Evolutionary conservation across 768 basidiomycete species (phyloP).

Genomic region (Lactarius quietus): DNA sequence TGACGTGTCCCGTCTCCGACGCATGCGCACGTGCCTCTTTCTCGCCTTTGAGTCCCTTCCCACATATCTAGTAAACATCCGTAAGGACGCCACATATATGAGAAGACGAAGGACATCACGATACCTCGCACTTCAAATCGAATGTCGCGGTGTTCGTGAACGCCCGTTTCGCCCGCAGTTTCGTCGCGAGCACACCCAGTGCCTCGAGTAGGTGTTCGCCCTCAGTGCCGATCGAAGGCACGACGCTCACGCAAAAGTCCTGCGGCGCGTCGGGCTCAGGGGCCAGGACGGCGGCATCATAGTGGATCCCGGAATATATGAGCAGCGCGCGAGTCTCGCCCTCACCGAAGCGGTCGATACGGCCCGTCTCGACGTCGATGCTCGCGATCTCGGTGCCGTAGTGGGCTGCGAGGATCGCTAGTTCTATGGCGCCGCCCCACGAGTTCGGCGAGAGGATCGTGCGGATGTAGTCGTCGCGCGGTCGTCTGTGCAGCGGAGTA

Average conservation of each 20-base stretch:
- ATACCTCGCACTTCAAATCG: constrained; percentile 82
- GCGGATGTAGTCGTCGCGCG: constrained; percentile 66
- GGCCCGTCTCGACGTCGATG: constrained; percentile 88
- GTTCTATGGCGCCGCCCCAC: constrained; percentile 97
- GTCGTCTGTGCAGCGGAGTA: constrained; percentile 38
- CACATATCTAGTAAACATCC: constrained; percentile 56
- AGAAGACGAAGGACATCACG: not conserved
- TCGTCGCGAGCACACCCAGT: constrained; percentile 65
- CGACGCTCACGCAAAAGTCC: constrained; percentile 83
- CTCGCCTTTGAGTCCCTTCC: constrained; percentile 86
- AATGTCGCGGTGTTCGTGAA: constrained; percentile 93
- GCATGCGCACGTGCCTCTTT: constrained; percentile 91
- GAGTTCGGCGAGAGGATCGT: constrained; percentile 76
- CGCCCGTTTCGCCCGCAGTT: constrained; percentile 71
- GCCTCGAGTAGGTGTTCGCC: constrained; percentile 58
- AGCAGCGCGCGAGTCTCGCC: constrained; percentile 50
- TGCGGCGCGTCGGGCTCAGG: constrained; percentile 69
- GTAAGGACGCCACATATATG: constrained; percentile 7
- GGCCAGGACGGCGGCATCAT: constrained; percentile 84
- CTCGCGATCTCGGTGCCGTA: constrained; percentile 84
- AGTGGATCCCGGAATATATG: constrained; percentile 97
- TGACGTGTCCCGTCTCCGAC: constrained; percentile 76
- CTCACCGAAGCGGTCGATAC: constrained; percentile 76
- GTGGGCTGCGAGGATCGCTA: constrained; percentile 78
- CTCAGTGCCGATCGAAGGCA: constrained; percentile 52